Base-by-base conservation (phyloP, 78 protist species). In the Cavenderia fasciculata region DNA sequence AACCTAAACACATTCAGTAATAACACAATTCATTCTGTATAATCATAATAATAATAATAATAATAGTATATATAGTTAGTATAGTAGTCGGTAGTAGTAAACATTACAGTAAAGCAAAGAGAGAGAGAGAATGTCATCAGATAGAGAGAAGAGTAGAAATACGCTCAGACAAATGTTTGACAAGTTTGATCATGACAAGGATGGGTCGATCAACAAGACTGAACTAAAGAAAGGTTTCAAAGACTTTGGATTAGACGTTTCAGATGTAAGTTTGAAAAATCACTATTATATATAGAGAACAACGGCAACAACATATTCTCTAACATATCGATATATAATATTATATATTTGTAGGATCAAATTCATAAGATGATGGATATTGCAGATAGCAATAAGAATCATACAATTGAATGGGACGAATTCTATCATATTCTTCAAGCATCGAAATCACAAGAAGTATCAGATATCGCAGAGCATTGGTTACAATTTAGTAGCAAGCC, bases 321-420 rank as follows among this genome's bases (percentile, higher is more conserved):
- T n/a, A n/a, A n/a, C n/a, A n/a, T n/a, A n/a, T n/a, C n/a, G n/a
- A n/a, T n/a, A n/a, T n/a, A n/a, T n/a, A n/a, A n/a, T n/a, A n/a
- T n/a, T n/a, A n/a, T n/a, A n/a, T n/a, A n/a, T n/a, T n/a, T n/a
- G n/a, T n/a, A 82, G 90, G 90, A 82, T 23, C 90, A 82, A 82
- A 82, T 82, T 23, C 40, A 40, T 38, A 82, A 69, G 40, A 82
- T 82, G 90, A 61, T 82, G 69, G 90, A 82, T 0, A 66, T 41
- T 66, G 90, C 90, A 65, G 90, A 82, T 56, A 56, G 69, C 23
- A 82, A 82, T 57, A 82, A 56, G 61, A 82, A 82, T 68, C 90
- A 82, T 54, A 33, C 18, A 14, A 82, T 82, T 21, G 90, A 82
- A 43, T 82, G 76, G 78, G 78, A 82, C 0, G 90, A 82, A 43